Evolutionary conservation across 2,329 filamentous ascomycete species (phyloP).

Genomic region (Arthrobotrys sinensis): DNA sequence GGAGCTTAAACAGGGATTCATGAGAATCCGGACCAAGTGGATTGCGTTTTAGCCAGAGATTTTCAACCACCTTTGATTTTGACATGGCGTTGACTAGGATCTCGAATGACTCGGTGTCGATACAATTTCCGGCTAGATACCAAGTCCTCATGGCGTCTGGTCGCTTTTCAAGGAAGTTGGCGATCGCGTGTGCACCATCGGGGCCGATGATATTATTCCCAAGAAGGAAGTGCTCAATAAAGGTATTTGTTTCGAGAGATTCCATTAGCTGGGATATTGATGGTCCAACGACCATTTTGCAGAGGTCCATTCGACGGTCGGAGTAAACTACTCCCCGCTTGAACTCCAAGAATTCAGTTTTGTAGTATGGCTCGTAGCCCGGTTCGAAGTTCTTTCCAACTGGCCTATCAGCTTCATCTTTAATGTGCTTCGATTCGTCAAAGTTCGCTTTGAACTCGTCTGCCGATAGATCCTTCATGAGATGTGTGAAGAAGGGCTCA

Average conservation of each 20-base stretch:
- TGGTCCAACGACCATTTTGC: constrained; percentile 73
- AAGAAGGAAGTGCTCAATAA: constrained; percentile 72
- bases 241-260: constrained; percentile 70
- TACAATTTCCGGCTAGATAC: constrained; percentile 74
- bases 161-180: constrained; percentile 69
- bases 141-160: constrained; percentile 72
- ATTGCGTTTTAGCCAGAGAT: constrained; percentile 73
- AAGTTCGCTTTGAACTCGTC: constrained; percentile 63
- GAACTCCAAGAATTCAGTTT: constrained; percentile 66
- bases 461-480: constrained; percentile 62
- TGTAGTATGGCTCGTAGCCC: constrained; percentile 66
- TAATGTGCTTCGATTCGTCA: constrained; percentile 39
- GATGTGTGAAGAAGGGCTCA: constrained; percentile 67
- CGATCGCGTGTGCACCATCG: constrained; percentile 70
- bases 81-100: constrained; percentile 70
- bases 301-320: constrained; percentile 73
- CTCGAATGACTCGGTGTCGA: constrained; percentile 69
- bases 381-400: constrained; percentile 34
- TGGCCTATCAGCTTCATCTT: constrained; percentile 19
- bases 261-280: constrained; percentile 71
- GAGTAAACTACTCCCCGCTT: constrained; percentile 70
- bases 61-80: constrained; percentile 69
- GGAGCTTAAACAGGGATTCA: constrained; percentile 69
- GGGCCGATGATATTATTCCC: constrained; percentile 74
- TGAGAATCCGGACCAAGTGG: constrained; percentile 69